These are phyloP conservation scores for Coelastrella sp. DNA, from an alignment of 139 green algal genomes.

Conservation along the genomic window DNA sequence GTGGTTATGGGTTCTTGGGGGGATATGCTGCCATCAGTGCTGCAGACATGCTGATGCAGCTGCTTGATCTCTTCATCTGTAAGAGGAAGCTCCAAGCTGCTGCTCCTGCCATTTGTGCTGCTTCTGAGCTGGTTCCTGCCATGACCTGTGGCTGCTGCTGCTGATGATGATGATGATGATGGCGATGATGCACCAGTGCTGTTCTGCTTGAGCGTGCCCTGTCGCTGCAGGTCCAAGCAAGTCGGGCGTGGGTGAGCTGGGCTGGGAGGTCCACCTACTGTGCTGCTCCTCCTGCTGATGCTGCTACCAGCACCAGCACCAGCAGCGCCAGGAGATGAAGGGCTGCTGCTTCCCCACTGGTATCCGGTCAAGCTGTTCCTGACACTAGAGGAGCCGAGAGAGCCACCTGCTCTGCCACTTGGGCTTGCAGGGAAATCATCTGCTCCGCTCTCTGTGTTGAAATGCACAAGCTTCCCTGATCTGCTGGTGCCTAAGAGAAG, in stretches of 20 bases:
- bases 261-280: background rate
- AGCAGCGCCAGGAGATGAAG: background rate
- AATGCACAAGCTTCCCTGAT: too few relatives aligned
- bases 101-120: background rate
- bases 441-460: too few relatives aligned
- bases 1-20: too few relatives aligned
- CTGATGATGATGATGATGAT: too few relatives aligned
- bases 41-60: background rate
- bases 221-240: too few relatives aligned
- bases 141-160: too few relatives aligned
- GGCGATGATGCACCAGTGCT: too few relatives aligned
- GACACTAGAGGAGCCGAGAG: background rate
- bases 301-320: background rate
- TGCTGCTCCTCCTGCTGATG: background rate
- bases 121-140: too few relatives aligned
- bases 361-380: background rate
- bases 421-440: background rate
- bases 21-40: background rate
- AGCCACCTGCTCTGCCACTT: too few relatives aligned
- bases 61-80: background rate
- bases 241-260: too few relatives aligned
- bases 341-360: background rate
- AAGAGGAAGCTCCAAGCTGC: background rate
- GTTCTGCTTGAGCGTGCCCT: too few relatives aligned
- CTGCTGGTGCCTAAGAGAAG: too few relatives aligned